Evolutionary conservation across 768 basidiomycete genomes (phyloP).

Genomic region (Termitomyces sp.): DNA sequence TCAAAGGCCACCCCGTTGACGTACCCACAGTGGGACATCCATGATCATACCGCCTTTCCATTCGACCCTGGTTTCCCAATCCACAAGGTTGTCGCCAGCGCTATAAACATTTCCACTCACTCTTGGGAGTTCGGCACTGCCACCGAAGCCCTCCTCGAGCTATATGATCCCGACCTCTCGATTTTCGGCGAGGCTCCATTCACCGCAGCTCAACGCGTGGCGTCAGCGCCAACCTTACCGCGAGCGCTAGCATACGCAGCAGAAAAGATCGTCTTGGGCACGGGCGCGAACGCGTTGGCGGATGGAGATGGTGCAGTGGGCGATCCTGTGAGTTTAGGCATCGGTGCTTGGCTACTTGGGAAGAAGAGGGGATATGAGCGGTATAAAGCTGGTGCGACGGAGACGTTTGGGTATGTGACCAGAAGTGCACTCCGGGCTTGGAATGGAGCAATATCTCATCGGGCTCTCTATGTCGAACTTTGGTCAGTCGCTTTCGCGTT

Average conservation of each 20-base stretch:
- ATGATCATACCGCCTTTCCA: not conserved
- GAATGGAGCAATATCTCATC: constrained; percentile 55
- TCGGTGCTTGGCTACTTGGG: constrained; percentile 11
- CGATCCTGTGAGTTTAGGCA: not conserved
- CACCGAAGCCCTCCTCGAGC: constrained; percentile 8
- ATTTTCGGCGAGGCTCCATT: constrained; percentile 3
- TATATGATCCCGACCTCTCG: constrained; percentile 7
- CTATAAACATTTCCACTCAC: constrained; percentile 6
- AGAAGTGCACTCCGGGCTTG: constrained; percentile 26
- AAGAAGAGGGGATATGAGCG: not conserved
- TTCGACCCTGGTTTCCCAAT: not conserved
- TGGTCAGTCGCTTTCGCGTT: not conserved
- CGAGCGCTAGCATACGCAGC: not conserved
- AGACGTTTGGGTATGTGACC: not conserved
- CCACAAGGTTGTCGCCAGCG: not conserved
- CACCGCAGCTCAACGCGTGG: not conserved
- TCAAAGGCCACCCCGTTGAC: not conserved
- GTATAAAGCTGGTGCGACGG: not conserved
- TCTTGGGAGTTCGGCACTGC: constrained; percentile 11
- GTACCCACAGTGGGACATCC: not conserved
- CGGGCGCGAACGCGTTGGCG: not conserved
- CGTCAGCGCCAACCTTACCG: not conserved
- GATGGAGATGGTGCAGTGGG: not conserved
- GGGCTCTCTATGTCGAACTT: constrained; percentile 13
- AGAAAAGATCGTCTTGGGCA: not conserved